phyloP scores from a whole-genome alignment of 257 asterid species.

The Scutellaria baicalensis region DNA sequence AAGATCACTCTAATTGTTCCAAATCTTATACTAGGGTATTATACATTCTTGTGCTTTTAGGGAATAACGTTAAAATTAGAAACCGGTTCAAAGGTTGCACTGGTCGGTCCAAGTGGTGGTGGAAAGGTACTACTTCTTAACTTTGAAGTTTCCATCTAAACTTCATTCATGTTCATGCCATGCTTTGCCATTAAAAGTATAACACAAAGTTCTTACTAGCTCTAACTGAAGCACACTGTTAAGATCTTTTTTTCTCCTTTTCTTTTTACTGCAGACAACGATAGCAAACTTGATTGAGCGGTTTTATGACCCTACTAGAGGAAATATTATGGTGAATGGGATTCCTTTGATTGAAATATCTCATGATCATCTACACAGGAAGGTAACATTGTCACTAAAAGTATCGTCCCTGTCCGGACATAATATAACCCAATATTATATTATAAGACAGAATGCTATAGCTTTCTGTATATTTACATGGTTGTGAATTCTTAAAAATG shows the following conservation, averaged over 20 bases:
- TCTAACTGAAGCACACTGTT: not conserved
- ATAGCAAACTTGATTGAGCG: conserved; percentile 89
- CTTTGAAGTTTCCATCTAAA: not conserved
- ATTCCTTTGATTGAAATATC: conserved; percentile 70
- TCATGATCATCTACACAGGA: conserved; percentile 63
- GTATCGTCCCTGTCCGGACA: not conserved
- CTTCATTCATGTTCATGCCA: not conserved
- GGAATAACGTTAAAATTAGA: conserved; percentile 58
- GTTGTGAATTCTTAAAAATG: conserved; percentile 5
- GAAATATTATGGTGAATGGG: conserved; percentile 64
- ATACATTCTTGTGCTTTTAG: conserved; percentile 27
- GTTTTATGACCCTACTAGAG: conserved; percentile 70
- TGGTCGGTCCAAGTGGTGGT: conserved; percentile 95
- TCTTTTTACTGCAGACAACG: conserved; percentile 58
- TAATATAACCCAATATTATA: not conserved
- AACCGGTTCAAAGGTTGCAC: conserved; percentile 79
- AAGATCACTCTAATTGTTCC: not conserved
- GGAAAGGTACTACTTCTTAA: conserved; percentile 52
- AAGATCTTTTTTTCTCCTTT: not conserved
- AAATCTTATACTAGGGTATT: not conserved
- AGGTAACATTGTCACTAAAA: conserved; percentile 35
- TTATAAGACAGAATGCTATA: not conserved
- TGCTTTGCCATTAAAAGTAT: not conserved
- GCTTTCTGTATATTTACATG: not conserved
- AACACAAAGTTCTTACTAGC: not conserved